Base-by-base conservation (phyloP, 2,329 filamentous ascomycete species). In the Fusarium odoratissimum region DNA sequence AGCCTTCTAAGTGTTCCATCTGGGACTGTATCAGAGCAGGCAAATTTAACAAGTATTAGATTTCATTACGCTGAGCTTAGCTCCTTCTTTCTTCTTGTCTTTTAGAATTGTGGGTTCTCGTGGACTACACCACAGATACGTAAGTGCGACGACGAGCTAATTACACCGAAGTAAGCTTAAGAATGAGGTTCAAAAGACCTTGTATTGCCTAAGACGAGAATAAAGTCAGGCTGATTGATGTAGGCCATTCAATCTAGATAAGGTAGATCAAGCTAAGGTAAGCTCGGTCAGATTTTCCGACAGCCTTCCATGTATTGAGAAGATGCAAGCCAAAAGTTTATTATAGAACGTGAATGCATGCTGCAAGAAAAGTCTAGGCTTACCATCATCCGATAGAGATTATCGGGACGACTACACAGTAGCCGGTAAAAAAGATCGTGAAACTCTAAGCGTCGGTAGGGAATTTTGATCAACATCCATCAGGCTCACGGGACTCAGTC, bases 381-480 rank as follows among this genome's bases (percentile, higher is more conserved):
- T 19, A 37, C 4, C 12, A 8, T 19, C 8, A 12, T 41, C 21
- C 2, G 3, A 10, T 7, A 25, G 19, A 23, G 48, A 25, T 23
- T 8, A 10, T 14, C 8, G 17, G 17, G 9, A 7, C 8, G n/a
- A 10, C 16, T 48, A 3, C n/a, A 1, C 11, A 5, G n/a, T 21
- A 25, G 6, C n/a, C 5, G 2, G 6, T 9, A n/a, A n/a, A n/a
- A n/a, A n/a, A n/a, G n/a, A n/a, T 16, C 2, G 12, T 21, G 4
- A 8, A 25, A 19, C 8, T 11, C 13, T 6, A 35, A 25, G 8
- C 14, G 8, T 11, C 10, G 31, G 21, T 11, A 25, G 6, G 6
- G 23, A 51, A 25, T 21, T 21, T 25, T 16, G 11, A 25, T 33
- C 48, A 7, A 37, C 31, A 3, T 25, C 48, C 4, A 7, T 14